These are phyloP conservation scores for Trypanosoma theileri DNA, from an alignment of 208 protist species.

Conservation along the genomic window DNA sequence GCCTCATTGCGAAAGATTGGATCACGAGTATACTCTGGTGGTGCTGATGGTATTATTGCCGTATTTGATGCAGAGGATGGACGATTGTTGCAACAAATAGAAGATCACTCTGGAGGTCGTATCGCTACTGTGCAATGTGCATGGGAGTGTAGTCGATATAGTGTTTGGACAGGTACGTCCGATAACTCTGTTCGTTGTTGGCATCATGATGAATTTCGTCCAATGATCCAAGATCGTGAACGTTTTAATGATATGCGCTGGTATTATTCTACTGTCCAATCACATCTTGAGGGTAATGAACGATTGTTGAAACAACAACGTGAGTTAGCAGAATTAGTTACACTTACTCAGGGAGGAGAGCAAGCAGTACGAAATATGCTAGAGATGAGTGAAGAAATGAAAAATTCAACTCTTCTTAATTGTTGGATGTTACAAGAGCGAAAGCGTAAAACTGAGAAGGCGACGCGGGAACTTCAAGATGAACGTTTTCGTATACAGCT, in stretches of 20 bases:
- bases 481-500: slow-evolving; percentile 39
- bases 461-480: slow-evolving; percentile 32
- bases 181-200: slow-evolving; percentile 79
- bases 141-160: slow-evolving; percentile 71
- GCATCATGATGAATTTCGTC: slow-evolving; percentile 84
- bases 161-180: slow-evolving; percentile 63
- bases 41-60: slow-evolving; percentile 51
- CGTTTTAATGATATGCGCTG: slow-evolving; percentile 81
- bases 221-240: slow-evolving; percentile 59
- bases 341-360: slow-evolving; percentile 62
- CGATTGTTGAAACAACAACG: slow-evolving; percentile 61
- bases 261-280: slow-evolving; percentile 73
- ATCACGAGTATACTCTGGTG: slow-evolving; percentile 64
- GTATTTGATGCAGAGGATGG: slow-evolving; percentile 62
- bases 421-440: slow-evolving; percentile 22
- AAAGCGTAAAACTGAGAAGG: slow-evolving; percentile 25
- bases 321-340: slow-evolving; percentile 58
- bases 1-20: slow-evolving; percentile 59
- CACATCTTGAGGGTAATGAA: slow-evolving; percentile 61
- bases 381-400: slow-evolving; percentile 21
- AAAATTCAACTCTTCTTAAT: slow-evolving; percentile 14
- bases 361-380: slow-evolving; percentile 34
- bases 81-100: slow-evolving; percentile 40
- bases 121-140: slow-evolving; percentile 51
- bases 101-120: slow-evolving; percentile 45